Evolutionary conservation across 176 grass and related monocot species (phyloP).

Genomic region (Aegilops tauschii): DNA sequence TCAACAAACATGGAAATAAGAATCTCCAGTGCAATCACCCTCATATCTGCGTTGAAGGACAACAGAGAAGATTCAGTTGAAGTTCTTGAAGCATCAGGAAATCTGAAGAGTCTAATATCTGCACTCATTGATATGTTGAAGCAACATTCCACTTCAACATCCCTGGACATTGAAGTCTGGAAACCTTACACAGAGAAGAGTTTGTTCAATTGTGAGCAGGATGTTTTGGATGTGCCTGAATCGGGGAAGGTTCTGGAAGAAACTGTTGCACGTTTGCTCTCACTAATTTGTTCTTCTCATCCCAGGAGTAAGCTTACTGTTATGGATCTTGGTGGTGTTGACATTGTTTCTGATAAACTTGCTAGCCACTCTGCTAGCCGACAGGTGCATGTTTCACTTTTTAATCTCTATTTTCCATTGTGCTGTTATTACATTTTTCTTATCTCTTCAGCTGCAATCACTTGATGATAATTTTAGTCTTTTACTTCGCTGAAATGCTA

Average conservation of each 20-base stretch:
- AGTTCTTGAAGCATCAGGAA: conserved; percentile 62
- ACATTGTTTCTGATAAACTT: conserved; percentile 79
- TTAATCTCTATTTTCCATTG: conserved; percentile 15
- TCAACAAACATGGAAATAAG: conserved; percentile 65
- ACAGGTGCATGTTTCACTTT: conserved; percentile 55
- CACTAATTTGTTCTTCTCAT: conserved; percentile 77
- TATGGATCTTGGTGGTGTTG: conserved; percentile 78
- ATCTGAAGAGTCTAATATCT: conserved; percentile 66
- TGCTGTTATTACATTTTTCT: conserved; percentile 16
- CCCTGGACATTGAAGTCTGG: conserved; percentile 73
- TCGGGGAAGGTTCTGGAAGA: conserved; percentile 64
- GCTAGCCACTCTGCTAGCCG: conserved; percentile 49
- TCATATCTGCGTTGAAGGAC: conserved; percentile 73
- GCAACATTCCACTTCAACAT: conserved; percentile 43
- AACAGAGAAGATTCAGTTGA: conserved; percentile 55
- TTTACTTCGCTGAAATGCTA: not conserved
- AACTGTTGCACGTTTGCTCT: conserved; percentile 76
- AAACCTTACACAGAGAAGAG: conserved; percentile 54
- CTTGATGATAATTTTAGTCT: conserved; percentile 24
- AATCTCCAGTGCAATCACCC: conserved; percentile 64
- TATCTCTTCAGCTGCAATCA: conserved; percentile 18
- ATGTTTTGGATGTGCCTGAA: conserved; percentile 55
- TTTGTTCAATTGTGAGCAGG: conserved; percentile 50
- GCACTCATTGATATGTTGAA: conserved; percentile 79
- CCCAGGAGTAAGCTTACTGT: conserved; percentile 57